Conservation (phyloP, 176 grass and related monocot genomes). For the Thalia dealbata region DNA sequence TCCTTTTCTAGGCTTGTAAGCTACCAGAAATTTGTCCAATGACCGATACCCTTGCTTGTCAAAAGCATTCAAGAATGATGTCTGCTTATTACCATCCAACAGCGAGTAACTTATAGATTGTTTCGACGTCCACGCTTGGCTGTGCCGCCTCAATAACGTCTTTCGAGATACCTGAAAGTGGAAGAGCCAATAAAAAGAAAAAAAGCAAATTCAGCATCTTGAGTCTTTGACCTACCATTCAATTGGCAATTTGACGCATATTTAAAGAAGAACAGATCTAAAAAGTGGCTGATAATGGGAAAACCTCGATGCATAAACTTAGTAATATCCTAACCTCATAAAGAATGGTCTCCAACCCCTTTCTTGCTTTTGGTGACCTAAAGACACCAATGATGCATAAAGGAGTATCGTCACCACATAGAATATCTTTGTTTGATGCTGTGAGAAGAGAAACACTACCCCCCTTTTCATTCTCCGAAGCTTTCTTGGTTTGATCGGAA, state of each 20-base stretch:
- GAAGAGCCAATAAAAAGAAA: conserved; percentile 7
- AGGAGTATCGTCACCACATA: conserved; percentile 49
- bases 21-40: conserved; percentile 47
- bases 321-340: conserved; percentile 36
- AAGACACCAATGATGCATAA: conserved; percentile 75
- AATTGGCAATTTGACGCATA: not conserved
- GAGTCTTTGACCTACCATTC: not conserved
- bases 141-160: conserved; percentile 55
- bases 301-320: not conserved
- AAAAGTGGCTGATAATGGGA: not conserved
- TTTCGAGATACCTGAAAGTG: conserved; percentile 71
- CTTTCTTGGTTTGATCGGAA: conserved; percentile 39
- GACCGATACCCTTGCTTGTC: conserved; percentile 45
- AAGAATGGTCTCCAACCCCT: conserved; percentile 43
- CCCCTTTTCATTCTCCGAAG: conserved; percentile 18
- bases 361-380: conserved; percentile 49
- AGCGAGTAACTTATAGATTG: conserved; percentile 43
- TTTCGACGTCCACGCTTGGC: conserved; percentile 16
- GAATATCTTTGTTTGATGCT: conserved; percentile 44
- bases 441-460: conserved; percentile 48
- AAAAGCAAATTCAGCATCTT: not conserved
- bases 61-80: conserved; percentile 46
- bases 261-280: too few species aligned
- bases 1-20: conserved; percentile 68
- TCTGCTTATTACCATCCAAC: conserved; percentile 64